A percentile compares a stretch with the other conserved stretches of the same genome.
Evolutionary conservation across 106 monocot species (phyloP).

Genomic region (Allium fistulosum): DNA sequence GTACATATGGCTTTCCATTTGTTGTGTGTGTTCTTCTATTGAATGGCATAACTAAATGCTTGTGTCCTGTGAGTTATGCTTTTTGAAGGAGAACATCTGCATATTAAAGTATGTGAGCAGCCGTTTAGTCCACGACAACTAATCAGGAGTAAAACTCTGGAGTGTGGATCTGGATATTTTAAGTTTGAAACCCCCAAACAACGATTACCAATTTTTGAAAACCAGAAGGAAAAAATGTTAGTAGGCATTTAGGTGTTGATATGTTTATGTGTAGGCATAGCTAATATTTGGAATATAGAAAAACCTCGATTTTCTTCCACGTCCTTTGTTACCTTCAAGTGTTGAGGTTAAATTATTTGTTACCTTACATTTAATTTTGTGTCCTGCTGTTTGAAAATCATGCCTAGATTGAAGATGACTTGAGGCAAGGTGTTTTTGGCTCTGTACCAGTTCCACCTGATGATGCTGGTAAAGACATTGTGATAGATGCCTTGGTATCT

Average conservation of each 20-base stretch:
- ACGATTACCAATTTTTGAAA: too few species aligned
- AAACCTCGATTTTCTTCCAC: not conserved
- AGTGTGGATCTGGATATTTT: too few species aligned
- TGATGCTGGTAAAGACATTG: conserved; percentile 59
- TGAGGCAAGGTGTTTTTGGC: conserved; percentile 47
- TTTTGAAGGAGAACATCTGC: too few species aligned
- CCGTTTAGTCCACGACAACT: too few species aligned
- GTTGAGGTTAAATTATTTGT: not conserved
- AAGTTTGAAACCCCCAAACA: too few species aligned
- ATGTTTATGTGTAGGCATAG: not conserved
- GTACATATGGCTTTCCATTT: conserved; percentile 1
- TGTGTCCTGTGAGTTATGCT: too few species aligned
- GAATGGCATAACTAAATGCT: not conserved
- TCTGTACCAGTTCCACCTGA: conserved; percentile 68
- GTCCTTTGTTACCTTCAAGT: not conserved
- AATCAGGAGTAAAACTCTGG: too few species aligned
- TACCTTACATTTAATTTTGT: not conserved
- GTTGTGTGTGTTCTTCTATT: not conserved
- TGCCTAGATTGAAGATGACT: conserved; percentile 60
- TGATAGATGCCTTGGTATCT: conserved; percentile 61
- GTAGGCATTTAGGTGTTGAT: too few species aligned
- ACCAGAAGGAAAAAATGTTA: too few species aligned
- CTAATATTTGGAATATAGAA: not conserved
- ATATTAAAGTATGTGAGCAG: too few species aligned
- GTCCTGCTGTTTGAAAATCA: not conserved